Percentiles rank a stretch among this genome's conserved stretches.
phyloP scores from a whole-genome alignment of 345 rosid species.

The Citrus trifoliata region DNA sequence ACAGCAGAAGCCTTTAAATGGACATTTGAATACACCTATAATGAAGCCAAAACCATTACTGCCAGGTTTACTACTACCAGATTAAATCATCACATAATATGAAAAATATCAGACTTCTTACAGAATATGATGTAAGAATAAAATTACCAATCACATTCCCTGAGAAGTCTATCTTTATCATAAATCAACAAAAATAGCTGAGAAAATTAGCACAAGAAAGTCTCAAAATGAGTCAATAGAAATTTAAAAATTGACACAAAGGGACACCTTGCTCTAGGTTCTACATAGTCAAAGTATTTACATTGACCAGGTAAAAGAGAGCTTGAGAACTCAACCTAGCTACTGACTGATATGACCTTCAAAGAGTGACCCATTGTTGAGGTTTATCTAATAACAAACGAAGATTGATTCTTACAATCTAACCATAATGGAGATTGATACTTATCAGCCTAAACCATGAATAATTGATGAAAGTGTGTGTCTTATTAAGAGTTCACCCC shows the following conservation, averaged over 20 bases:
- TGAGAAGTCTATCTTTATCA: not conserved
- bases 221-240: not conserved
- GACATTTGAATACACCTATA: conserved; percentile 43
- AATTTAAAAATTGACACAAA: not conserved
- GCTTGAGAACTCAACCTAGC: not conserved
- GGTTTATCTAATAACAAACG: not conserved
- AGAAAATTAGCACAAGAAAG: not conserved
- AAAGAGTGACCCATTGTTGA: not conserved
- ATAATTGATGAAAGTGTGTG: not conserved
- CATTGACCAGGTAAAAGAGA: not conserved
- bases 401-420: not conserved
- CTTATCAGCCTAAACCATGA: not conserved
- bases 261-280: not conserved
- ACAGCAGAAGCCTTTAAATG: conserved; percentile 48
- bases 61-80: not conserved
- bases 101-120: not conserved
- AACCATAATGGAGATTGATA: not conserved
- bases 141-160: not conserved
- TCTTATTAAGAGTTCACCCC: not conserved
- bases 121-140: not conserved
- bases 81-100: not conserved
- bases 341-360: not conserved
- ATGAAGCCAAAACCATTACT: conserved; percentile 1
- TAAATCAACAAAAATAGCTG: not conserved
- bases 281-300: not conserved